phyloP scores from a whole-genome alignment of 2,329 filamentous ascomycete genomes.

The Cylindrodendrum hubeiense region DNA sequence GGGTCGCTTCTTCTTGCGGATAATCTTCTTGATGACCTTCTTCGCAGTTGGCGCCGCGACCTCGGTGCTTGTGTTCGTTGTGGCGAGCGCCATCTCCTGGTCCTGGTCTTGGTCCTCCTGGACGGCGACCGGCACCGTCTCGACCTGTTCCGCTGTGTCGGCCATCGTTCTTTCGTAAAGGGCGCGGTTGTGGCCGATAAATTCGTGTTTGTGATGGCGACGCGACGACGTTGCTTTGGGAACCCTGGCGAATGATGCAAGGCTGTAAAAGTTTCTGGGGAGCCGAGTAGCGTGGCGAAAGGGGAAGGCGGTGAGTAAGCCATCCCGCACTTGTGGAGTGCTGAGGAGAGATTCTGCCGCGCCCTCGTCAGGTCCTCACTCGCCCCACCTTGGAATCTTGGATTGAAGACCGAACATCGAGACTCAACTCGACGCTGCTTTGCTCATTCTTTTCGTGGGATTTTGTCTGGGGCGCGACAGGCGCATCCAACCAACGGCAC shows the following conservation, averaged over 20 bases:
- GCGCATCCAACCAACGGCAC: conserved; percentile 51
- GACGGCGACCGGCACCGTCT: conserved; percentile 39
- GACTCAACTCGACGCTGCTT: conserved; percentile 25
- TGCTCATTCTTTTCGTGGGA: conserved; percentile 16
- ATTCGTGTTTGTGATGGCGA: conserved; percentile 33
- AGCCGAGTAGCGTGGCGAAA: conserved; percentile 24
- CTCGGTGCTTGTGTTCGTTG: conserved; percentile 56
- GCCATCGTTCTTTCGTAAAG: conserved; percentile 44
- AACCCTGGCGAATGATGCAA: conserved; percentile 41
- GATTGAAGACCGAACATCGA: conserved; percentile 27
- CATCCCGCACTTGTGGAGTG: conserved; percentile 34
- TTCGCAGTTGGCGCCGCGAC: conserved; percentile 61
- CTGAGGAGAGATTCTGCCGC: conserved; percentile 40
- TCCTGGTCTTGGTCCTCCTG: conserved; percentile 45
- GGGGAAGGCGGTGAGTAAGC: conserved; percentile 45
- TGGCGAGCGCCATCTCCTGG: conserved; percentile 51
- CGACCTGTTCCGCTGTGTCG: conserved; percentile 46
- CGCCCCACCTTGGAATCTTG: conserved; percentile 46
- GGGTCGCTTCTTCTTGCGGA: conserved; percentile 89
- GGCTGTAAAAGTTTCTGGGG: conserved; percentile 43
- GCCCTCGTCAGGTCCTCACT: conserved; percentile 42
- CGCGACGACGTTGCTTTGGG: conserved; percentile 36
- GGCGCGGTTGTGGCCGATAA: conserved; percentile 18
- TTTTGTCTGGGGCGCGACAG: conserved; percentile 34
- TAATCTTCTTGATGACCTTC: conserved; percentile 87